These are phyloP conservation scores for Corrigiola litoralis DNA, from an alignment of 179 eudicot genomes.

Conservation along the genomic window DNA sequence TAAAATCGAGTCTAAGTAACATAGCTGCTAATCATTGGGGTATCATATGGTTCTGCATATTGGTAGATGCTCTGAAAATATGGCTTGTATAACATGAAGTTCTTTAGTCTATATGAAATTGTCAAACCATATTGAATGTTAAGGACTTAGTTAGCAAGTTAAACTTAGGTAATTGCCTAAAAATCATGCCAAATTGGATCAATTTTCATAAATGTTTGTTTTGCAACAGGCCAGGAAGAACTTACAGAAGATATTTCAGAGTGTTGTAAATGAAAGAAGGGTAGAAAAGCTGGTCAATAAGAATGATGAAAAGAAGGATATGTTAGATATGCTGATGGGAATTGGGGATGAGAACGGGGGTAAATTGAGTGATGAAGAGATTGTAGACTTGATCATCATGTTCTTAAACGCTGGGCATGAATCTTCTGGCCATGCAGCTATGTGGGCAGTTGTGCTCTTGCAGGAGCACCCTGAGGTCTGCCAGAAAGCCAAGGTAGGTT, in stretches of 20 bases:
- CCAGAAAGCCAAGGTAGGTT: conserved; percentile 40
- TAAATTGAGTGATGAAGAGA: conserved; percentile 42
- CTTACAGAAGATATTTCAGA: conserved; percentile 35
- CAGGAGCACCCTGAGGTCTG: conserved; percentile 40
- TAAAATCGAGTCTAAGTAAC: no score
- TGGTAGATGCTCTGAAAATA: no score
- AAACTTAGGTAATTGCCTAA: background rate
- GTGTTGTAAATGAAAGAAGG: conserved; percentile 34
- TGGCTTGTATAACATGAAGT: no score
- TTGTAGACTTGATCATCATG: conserved; percentile 41
- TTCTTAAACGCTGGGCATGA: conserved; percentile 56
- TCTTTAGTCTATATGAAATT: no score
- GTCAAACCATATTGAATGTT: no score
- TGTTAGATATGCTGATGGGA: conserved; percentile 47
- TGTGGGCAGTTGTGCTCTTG: conserved; percentile 46
- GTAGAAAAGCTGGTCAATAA: conserved; percentile 6
- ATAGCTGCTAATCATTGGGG: no score
- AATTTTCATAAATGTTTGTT: background rate
- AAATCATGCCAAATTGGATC: background rate
- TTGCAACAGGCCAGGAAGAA: conserved; percentile 32
- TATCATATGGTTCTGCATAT: no score
- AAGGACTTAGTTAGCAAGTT: background rate
- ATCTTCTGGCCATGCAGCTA: conserved; percentile 47
- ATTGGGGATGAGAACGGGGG: conserved; percentile 36
- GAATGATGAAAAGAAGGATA: conserved; percentile 26